Base-by-base conservation (phyloP, 106 monocot genomes). In the Dendrobium nobile region DNA sequence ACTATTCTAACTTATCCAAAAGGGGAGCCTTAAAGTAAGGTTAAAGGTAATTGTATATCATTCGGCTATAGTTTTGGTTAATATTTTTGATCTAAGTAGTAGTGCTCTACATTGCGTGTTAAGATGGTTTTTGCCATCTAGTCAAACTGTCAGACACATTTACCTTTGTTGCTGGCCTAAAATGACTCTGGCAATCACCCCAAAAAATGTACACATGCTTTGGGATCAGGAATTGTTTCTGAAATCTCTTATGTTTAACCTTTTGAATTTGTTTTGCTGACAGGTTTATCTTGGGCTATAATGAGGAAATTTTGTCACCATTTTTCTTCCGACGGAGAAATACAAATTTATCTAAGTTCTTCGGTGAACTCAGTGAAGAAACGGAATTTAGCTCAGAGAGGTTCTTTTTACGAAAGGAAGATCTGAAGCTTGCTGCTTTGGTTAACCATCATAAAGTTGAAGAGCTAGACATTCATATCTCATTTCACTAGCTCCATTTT, bases 281-380 rank as follows among this genome's bases (percentile, higher is more conserved):
- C 41, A 73, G 73, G 41, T 73, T 42, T 27, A 73, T 41, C 73
- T 2, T 24, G 37, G 24, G 7, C 8, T 68, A 82, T 22, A 37
- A 70, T 78, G 77, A 78, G 20, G 67, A 77, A 37, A 54, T 40
- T 26, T 54, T 44, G 37, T 42, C 68, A 11, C 47, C 41, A 67
- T 64, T 68, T 82, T 77, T 9, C 45, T 10, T 77, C 67, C 67
- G n/a, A 77, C 24, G 18, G 45, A 45, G 82, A 82, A 33, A 28
- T 61, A 31, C 74, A 54, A 47, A 28, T 47, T 19, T 47, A 41
- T 43, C 65, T 58, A 24, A 44, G 13, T 42, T 77, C 5, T 45
- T 65, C 20, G 48, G 41, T 67, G 16, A 65, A 75, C 55, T 47
- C 75, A 41, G 51, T 18, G 73, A 81, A 22, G 82, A 77, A 64